These are phyloP conservation scores for Lepidium sativum DNA, from an alignment of 345 rosid genomes.

Conservation along the genomic window DNA sequence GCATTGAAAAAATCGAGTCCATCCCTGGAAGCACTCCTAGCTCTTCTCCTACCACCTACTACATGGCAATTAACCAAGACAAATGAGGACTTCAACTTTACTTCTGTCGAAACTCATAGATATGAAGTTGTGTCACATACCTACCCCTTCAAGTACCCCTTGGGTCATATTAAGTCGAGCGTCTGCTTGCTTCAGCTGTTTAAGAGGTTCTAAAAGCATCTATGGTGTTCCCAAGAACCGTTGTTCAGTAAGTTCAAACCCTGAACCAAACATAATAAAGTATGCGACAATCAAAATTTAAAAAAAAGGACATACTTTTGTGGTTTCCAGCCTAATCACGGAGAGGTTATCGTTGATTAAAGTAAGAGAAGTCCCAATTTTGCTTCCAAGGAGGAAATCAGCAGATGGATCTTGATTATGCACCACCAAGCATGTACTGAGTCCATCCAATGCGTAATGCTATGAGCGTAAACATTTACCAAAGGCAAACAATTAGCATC, in stretches of 20 bases:
- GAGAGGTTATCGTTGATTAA: conserved; percentile 52
- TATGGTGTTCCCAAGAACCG: conserved; percentile 26
- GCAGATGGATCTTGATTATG: conserved; percentile 78
- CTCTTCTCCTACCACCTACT: conserved; percentile 94
- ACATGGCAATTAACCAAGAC: conserved; percentile 5
- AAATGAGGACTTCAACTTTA: background rate
- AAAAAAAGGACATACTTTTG: conserved; percentile 41
- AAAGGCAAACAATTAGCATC: background rate
- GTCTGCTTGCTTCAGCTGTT: conserved; percentile 67
- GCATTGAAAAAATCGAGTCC: conserved; percentile 66
- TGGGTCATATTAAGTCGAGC: conserved; percentile 65
- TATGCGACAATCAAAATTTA: background rate
- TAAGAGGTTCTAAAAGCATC: conserved; percentile 90
- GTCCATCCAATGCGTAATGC: conserved; percentile 79
- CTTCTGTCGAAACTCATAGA: background rate
- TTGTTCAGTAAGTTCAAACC: background rate
- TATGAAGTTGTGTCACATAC: conserved; percentile 55
- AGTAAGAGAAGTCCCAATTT: conserved; percentile 61
- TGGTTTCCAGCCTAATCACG: conserved; percentile 68
- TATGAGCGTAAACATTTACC: background rate
- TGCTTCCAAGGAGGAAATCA: conserved; percentile 60
- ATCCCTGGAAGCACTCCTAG: conserved; percentile 95
- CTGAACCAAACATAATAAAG: background rate
- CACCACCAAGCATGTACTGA: conserved; percentile 65
- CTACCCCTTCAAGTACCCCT: conserved; percentile 93